These are phyloP conservation scores for Biscogniauxia sp. DNA, from an alignment of 2,329 filamentous ascomycete genomes.

Conservation along the genomic window DNA sequence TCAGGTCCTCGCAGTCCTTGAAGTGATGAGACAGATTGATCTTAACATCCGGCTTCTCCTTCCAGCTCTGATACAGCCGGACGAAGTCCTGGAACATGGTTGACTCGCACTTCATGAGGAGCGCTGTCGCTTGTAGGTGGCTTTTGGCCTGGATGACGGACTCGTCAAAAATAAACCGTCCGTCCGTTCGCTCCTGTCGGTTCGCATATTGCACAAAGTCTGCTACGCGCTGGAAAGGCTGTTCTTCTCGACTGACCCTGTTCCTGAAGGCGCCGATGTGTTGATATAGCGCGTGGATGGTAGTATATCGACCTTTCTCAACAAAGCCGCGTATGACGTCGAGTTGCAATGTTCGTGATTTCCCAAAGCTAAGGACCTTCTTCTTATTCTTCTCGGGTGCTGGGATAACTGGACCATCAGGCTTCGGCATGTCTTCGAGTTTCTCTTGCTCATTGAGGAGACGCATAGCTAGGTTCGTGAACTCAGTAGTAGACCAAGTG, in stretches of 20 bases:
- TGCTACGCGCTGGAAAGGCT: constrained; percentile 47
- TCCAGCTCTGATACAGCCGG: constrained; percentile 11
- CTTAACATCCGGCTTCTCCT: constrained; percentile 10
- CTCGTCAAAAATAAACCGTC: constrained; percentile 36
- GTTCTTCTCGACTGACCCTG: constrained; percentile 42
- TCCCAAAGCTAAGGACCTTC: constrained; percentile 19
- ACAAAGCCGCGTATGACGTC: constrained; percentile 15
- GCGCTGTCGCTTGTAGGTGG: constrained; percentile 39
- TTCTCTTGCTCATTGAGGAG: constrained; percentile 25
- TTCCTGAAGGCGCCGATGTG: constrained; percentile 19
- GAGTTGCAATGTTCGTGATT: constrained; percentile 17
- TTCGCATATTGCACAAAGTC: constrained; percentile 43
- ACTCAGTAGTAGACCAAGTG: constrained; percentile 46
- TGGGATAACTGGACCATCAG: not conserved
- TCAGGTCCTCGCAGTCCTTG: constrained; percentile 39
- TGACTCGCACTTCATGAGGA: constrained; percentile 50
- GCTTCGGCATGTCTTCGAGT: constrained; percentile 1
- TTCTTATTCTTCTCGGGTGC: not conserved
- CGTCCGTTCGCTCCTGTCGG: constrained; percentile 24
- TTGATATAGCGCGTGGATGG: constrained; percentile 20
- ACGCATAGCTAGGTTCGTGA: constrained; percentile 37
- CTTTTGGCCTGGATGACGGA: constrained; percentile 36
- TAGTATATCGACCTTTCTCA: constrained; percentile 21
- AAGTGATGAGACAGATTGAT: constrained; percentile 34
- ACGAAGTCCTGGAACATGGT: constrained; percentile 43